Conservation (phyloP, 1,139 yeast genomes). For the Saccharomyces hybrid region DNA sequence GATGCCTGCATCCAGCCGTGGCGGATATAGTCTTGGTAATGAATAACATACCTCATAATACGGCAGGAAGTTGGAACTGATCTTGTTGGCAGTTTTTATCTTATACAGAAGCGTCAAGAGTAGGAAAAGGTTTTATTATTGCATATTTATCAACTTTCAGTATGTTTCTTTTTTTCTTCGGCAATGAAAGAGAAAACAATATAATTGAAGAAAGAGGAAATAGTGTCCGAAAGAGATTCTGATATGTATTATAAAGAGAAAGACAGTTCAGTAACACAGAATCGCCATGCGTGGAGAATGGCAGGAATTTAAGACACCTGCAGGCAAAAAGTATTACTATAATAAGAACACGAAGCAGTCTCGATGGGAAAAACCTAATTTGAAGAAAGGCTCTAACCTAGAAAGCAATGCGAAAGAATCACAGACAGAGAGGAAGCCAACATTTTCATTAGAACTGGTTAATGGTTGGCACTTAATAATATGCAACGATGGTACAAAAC, state of each 20-base stretch:
- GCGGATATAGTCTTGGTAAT: neutral
- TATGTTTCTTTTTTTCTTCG: slow-evolving; percentile 1
- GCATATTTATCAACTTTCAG: neutral
- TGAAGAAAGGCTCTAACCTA: slow-evolving; percentile 2
- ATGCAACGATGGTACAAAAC: slow-evolving; percentile 39
- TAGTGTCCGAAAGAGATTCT: neutral
- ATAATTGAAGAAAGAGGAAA: neutral
- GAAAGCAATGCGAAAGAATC: neutral
- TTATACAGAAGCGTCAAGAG: neutral
- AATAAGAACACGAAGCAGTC: slow-evolving; percentile 60
- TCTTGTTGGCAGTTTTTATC: neutral
- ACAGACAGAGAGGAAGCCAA: slow-evolving; percentile 8
- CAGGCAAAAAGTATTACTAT: slow-evolving; percentile 67
- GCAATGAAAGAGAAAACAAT: neutral
- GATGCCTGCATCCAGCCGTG: neutral
- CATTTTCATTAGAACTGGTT: slow-evolving; percentile 15
- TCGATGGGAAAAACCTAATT: slow-evolving; percentile 74
- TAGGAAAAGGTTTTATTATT: neutral
- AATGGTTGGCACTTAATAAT: slow-evolving; percentile 39
- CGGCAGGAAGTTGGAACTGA: neutral
- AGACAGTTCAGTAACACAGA: neutral
- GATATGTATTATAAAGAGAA: neutral
- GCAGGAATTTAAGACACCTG: slow-evolving; percentile 58
- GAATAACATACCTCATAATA: neutral
- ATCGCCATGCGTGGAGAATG: slow-evolving; percentile 34